Evolutionary conservation across 495 filamentous ascomycete species (phyloP).

Genomic region (Aspergillus cavernicola): DNA sequence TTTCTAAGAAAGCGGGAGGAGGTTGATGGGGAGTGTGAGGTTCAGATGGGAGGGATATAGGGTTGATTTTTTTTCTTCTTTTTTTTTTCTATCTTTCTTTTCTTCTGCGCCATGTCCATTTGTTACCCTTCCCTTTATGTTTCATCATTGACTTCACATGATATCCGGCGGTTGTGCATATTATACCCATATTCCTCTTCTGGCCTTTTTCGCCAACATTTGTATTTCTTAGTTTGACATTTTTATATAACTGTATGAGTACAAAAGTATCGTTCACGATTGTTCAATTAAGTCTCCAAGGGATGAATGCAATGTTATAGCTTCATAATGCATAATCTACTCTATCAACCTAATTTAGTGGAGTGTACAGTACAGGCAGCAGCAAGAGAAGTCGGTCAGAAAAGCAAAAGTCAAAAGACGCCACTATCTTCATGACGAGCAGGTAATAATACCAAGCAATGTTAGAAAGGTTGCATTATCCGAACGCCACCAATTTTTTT

Average conservation of each 20-base stretch:
- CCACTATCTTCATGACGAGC: neutral
- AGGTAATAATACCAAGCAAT: neutral
- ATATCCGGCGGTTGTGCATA: no score
- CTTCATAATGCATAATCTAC: conserved; percentile 7
- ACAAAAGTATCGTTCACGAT: no score
- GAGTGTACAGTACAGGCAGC: neutral
- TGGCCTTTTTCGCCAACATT: neutral
- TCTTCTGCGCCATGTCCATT: neutral
- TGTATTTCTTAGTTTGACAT: no score
- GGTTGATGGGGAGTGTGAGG: conserved; percentile 28
- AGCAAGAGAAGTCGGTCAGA: neutral
- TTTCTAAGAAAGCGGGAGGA: conserved; percentile 43
- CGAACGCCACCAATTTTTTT: neutral
- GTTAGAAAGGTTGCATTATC: neutral
- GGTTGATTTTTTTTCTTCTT: neutral
- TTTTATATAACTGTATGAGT: no score
- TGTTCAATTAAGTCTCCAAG: no score
- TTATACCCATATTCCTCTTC: neutral
- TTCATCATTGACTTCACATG: no score
- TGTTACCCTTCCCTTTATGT: no score
- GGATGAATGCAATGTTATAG: neutral
- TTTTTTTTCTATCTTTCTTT: neutral
- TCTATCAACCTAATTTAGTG: neutral
- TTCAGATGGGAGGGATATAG: conserved; percentile 17
- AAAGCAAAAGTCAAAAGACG: neutral